phyloP scores from a whole-genome alignment of 2,329 filamentous ascomycete genomes.

The Sporothrix phasma region DNA sequence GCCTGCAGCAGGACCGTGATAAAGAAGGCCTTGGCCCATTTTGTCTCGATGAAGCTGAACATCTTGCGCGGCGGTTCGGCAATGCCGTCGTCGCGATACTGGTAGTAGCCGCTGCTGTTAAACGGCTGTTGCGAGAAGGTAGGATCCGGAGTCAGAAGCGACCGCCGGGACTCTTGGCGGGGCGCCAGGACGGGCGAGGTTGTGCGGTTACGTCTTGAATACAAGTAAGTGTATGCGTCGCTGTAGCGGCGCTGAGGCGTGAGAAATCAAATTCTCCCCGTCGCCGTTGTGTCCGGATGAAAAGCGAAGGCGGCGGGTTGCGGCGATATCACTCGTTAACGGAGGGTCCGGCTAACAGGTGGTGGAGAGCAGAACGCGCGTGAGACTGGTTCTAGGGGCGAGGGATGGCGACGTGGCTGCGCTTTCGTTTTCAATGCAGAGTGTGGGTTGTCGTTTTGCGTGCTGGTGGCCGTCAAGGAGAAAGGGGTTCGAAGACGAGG shows the following conservation, averaged over 20 bases:
- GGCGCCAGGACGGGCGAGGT: constrained; percentile 36
- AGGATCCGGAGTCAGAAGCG: constrained; percentile 32
- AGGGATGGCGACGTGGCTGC: constrained; percentile 3
- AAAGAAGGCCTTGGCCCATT: constrained; percentile 85
- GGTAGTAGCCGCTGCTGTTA: constrained; percentile 26
- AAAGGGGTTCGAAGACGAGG: neutral
- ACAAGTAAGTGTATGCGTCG: neutral
- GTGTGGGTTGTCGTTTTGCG: neutral
- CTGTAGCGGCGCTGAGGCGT: neutral
- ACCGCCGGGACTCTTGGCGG: constrained; percentile 36
- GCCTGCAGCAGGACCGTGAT: constrained; percentile 65
- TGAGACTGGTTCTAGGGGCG: neutral
- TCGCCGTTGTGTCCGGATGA: neutral
- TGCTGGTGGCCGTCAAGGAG: neutral
- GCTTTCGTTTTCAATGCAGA: neutral
- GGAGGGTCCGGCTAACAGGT: neutral
- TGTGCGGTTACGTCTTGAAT: constrained; percentile 8
- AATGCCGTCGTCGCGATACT: constrained; percentile 24
- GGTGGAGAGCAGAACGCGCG: neutral
- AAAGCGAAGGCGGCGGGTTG: neutral
- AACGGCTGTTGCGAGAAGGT: constrained; percentile 24
- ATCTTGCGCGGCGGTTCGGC: constrained; percentile 31
- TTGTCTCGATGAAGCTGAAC: constrained; percentile 71
- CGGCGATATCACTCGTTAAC: neutral
- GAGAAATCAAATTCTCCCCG: neutral